Evolutionary conservation across 75 land plant species (phyloP).

Genomic region (Ceratopteris richardii): DNA sequence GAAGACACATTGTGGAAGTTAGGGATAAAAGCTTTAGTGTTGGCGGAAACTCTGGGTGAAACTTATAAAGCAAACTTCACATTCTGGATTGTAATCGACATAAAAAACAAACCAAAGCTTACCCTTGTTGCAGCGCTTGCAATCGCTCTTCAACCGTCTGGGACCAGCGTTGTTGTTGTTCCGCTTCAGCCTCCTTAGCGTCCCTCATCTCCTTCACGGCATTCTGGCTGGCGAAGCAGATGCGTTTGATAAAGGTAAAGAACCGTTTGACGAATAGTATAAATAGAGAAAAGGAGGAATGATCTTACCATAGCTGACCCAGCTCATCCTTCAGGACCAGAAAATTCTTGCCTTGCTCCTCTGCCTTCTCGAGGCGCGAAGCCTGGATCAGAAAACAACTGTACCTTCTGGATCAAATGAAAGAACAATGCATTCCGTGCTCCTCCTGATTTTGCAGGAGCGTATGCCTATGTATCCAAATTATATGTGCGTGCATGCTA

Average conservation of each 20-base stretch:
- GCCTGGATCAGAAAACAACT: constrained; percentile 7
- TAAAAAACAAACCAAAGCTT: not conserved
- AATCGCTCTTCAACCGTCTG: constrained; percentile 11
- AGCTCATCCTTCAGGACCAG: constrained; percentile 15
- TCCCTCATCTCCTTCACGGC: constrained; percentile 4
- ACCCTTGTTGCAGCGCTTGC: constrained; percentile 7
- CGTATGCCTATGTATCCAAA: not conserved
- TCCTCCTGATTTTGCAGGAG: not conserved
- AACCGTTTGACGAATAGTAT: too few relatives aligned
- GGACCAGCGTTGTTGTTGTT: constrained; percentile 13
- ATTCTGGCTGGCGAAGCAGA: constrained; percentile 19
- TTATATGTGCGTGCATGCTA: not conserved
- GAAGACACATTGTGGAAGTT: too few relatives aligned
- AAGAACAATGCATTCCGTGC: too few relatives aligned
- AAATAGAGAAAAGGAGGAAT: not conserved
- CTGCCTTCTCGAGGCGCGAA: constrained; percentile 23
- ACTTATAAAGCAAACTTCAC: not conserved
- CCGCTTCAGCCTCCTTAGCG: constrained; percentile 10
- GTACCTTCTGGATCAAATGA: not conserved
- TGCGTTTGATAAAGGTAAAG: too few relatives aligned
- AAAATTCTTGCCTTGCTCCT: constrained; percentile 25
- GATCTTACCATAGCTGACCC: constrained; percentile 9
- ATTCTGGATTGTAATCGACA: not conserved
- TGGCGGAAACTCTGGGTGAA: too few relatives aligned
- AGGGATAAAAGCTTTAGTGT: too few relatives aligned